Evolutionary conservation across 768 basidiomycete species (phyloP).

Genomic region (Mycena rebaudengoi): DNA sequence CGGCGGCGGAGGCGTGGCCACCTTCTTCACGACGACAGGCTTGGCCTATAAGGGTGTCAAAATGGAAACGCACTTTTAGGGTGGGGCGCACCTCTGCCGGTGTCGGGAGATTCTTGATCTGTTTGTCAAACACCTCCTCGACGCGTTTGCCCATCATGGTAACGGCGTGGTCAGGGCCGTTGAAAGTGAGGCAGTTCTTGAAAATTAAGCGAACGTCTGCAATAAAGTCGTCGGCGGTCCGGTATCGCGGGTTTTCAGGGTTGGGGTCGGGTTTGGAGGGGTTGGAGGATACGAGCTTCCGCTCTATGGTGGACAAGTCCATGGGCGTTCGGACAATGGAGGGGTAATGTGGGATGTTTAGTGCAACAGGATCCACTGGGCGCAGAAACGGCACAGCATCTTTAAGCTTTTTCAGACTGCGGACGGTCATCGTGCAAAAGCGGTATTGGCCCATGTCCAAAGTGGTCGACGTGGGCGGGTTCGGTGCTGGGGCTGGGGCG

Average conservation of each 20-base stretch:
- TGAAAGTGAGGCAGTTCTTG: conserved; percentile 89
- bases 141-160: conserved; percentile 82
- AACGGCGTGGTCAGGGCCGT: conserved; percentile 89
- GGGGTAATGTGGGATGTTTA: conserved; percentile 89
- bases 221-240: conserved; percentile 80
- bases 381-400: conserved; percentile 82
- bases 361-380: conserved; percentile 88
- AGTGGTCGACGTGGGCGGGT: conserved; percentile 46
- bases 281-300: conserved; percentile 84
- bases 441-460: conserved; percentile 79
- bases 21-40: conserved; percentile 54
- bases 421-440: conserved; percentile 79
- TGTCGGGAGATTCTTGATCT: conserved; percentile 83
- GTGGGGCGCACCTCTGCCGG: conserved; percentile 70
- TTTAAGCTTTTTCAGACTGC: conserved; percentile 86
- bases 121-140: conserved; percentile 88
- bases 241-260: conserved; percentile 77
- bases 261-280: conserved; percentile 79
- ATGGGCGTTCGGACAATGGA: conserved; percentile 90
- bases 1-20: conserved; percentile 52
- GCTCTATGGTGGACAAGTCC: conserved; percentile 93
- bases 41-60: conserved; percentile 37
- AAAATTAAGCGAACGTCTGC: conserved; percentile 89
- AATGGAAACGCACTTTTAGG: background rate
- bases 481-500: conserved; percentile 46